A percentile compares a stretch with the other conserved stretches of the same genome.
These are phyloP conservation scores for Tinospora cordifolia DNA, from an alignment of 164 flowering plant genomes.

Conservation along the genomic window DNA sequence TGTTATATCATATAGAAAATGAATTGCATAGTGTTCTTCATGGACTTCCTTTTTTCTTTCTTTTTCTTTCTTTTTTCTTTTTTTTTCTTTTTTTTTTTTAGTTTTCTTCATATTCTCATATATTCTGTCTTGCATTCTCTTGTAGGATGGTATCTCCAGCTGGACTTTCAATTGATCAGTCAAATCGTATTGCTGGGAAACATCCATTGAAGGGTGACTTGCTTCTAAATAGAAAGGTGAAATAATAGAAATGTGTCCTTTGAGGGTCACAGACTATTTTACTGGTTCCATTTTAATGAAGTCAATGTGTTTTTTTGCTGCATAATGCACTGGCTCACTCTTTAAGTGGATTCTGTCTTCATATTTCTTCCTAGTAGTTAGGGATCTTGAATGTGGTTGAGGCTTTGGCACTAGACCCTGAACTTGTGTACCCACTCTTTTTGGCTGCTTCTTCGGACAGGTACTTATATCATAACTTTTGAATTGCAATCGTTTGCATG, in stretches of 20 bases:
- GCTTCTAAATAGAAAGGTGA: conserved; percentile 69
- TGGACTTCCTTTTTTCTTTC: neutral
- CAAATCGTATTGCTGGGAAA: conserved; percentile 72
- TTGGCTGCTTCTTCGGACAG: conserved; percentile 70
- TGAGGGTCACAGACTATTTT: neutral
- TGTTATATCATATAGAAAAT: conserved; percentile 15
- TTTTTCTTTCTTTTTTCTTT: too few species aligned
- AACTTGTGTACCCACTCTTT: conserved; percentile 66
- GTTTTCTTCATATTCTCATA: conserved; percentile 1
- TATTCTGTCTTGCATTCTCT: conserved; percentile 13
- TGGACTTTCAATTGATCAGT: conserved; percentile 73
- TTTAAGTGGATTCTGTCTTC: conserved; percentile 1
- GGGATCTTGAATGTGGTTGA: conserved; percentile 80
- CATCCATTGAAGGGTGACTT: conserved; percentile 39
- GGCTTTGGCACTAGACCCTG: conserved; percentile 60
- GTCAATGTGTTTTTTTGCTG: neutral
- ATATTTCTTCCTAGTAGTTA: conserved; percentile 36
- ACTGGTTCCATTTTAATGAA: neutral
- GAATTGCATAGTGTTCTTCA: conserved; percentile 4
- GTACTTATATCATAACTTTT: conserved; percentile 23
- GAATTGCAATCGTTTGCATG: neutral
- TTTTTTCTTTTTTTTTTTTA: too few species aligned
- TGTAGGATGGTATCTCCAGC: conserved; percentile 56
- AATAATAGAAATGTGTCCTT: neutral
- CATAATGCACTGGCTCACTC: neutral